A percentile compares a stretch with the other conserved stretches of the same genome.
These are phyloP conservation scores for Chlorella sp. DNA, from an alignment of 139 green algal genomes.

Conservation along the genomic window DNA sequence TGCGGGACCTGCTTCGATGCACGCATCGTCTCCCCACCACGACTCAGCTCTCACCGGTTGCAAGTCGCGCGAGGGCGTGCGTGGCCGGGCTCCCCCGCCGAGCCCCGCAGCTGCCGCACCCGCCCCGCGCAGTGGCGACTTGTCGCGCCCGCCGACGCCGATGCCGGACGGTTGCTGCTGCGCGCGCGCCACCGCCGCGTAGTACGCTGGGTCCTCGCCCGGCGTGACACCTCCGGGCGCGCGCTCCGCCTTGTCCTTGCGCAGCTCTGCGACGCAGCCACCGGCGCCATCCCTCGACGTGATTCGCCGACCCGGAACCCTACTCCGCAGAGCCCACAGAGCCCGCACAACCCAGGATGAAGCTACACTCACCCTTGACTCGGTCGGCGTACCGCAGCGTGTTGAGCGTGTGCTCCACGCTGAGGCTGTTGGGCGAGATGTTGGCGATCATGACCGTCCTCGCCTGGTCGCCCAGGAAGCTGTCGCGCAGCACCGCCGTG, in stretches of 20 bases:
- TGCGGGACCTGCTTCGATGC: no score
- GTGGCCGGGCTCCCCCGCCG: no score
- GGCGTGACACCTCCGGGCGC: constrained; percentile 54
- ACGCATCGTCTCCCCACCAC: no score
- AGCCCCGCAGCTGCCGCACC: no score
- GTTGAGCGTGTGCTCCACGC: constrained; percentile 97
- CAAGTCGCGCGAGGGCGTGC: no score
- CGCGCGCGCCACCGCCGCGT: constrained; percentile 24
- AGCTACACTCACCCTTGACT: constrained; percentile 68
- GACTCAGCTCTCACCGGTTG: no score
- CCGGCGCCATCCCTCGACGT: no score
- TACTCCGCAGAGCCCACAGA: neutral
- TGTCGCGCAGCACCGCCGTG: constrained; percentile 71
- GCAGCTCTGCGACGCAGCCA: constrained; percentile 45
- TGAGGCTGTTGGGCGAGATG: constrained; percentile 78
- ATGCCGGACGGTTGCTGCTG: constrained; percentile 3
- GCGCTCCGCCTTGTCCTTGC: constrained; percentile 62
- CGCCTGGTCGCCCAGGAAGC: constrained; percentile 69
- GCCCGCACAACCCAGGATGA: neutral
- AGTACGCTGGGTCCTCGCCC: constrained; percentile 28
- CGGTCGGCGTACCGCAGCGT: constrained; percentile 96
- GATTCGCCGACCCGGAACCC: neutral
- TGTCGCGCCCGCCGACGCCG: no score
- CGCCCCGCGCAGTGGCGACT: no score
- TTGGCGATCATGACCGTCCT: constrained; percentile 98